Evolutionary conservation across 352 stramenopile species (phyloP), one percentile per base, ranked within the genome.

Genomic region (Globisporangium nagaii): DNA sequence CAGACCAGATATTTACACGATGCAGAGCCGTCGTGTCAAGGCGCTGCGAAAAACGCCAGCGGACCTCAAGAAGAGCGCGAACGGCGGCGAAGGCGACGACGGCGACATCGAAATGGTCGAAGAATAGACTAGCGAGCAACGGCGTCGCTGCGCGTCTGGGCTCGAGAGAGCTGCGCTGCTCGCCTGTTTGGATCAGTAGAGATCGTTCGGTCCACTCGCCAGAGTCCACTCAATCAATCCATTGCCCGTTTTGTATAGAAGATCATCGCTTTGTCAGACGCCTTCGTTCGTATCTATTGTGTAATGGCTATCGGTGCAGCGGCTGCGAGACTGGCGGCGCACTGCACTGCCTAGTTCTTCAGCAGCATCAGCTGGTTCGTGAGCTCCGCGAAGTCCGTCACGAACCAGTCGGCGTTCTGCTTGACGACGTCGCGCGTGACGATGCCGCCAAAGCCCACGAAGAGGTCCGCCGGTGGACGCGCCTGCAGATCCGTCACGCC

Each of bases 401-500:
- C 93, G 68, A 98, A 99, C 89, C 96, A 98, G 73, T 98, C 96
- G 3, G 96, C 94, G 59, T 93, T 83, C 42, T 97, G 65, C 65
- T 90, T 92, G 20, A 99, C 96, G 31, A 95, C 73, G 27, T 98
- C 79, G 54, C 96, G 88, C 22, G 79, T 87, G n/a, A 97, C 86
- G 39, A 99, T 87, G 37, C 97, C 97, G 30, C 97, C 97, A 69
- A 98, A 99, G 41, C 97, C 97, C 58, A 99, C 94, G 66, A 99
- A 98, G 10, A 97, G 80, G 53, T 98, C 77, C 1, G 97, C 97
- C 10, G 97, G 97, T 37, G 97, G 97, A 31, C 96, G 96, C 17
- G 97, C 97, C 73, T 99, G 92, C 66, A 98, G 72, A 79, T 99
- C 97, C 2, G 97, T 99, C 12, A 96, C 96, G 28, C 97, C 97